Conservation (phyloP, 441 rosid species). For the Syzygium malaccense region DNA sequence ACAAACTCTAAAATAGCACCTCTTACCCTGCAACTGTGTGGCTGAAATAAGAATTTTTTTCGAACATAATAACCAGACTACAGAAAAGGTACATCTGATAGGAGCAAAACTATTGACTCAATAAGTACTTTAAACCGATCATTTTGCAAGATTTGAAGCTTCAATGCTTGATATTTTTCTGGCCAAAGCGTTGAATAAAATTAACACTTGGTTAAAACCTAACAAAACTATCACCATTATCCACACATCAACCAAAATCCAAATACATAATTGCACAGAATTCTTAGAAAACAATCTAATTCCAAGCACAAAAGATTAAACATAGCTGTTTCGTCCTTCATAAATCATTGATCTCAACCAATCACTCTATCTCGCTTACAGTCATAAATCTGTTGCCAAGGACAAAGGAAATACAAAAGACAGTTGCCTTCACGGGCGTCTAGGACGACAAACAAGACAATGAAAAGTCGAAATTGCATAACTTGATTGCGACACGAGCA, state of each 20-base stretch:
- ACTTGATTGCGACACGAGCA: not conserved
- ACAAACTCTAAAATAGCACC: too few species aligned
- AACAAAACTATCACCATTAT: not conserved
- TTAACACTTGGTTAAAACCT: not conserved
- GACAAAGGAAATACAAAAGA: not conserved
- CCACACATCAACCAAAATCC: not conserved
- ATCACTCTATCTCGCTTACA: not conserved
- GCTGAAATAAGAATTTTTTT: not conserved
- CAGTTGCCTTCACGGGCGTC: not conserved
- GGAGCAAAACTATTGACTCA: not conserved
- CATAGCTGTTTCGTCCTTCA: not conserved
- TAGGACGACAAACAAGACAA: not conserved
- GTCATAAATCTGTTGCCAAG: not conserved
- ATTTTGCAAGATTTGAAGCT: not conserved
- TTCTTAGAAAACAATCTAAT: not conserved
- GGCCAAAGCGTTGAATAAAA: not conserved
- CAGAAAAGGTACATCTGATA: not conserved
- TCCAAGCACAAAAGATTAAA: not conserved
- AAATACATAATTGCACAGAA: not conserved
- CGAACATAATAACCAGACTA: not conserved
- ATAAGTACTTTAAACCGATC: not conserved
- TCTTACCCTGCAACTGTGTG: too few species aligned
- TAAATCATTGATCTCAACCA: not conserved
- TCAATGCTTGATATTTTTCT: not conserved
- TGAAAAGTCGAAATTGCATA: not conserved